Evolutionary conservation across 1,284 basidiomycete genomes (phyloP).

Genomic region (Ganoderma resinaceum): DNA sequence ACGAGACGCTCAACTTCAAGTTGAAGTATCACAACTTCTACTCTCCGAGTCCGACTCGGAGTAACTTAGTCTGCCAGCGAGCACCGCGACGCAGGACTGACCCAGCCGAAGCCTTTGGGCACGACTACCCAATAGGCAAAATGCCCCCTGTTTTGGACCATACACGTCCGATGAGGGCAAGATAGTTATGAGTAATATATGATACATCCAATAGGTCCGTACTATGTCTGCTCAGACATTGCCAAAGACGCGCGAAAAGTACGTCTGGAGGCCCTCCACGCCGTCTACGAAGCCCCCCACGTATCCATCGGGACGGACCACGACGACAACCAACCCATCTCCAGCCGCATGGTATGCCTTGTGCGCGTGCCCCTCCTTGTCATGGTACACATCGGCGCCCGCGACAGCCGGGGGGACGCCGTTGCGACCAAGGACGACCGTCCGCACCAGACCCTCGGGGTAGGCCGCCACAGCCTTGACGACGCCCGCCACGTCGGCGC

Average conservation of each 20-base stretch:
- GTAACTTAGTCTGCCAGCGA: too few species aligned
- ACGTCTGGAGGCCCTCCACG: slow-evolving; percentile 26
- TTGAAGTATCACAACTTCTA: too few species aligned
- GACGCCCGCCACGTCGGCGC: neutral
- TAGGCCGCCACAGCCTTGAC: slow-evolving; percentile 3
- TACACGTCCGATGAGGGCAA: too few species aligned
- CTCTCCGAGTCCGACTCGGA: too few species aligned
- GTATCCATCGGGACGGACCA: slow-evolving; percentile 38
- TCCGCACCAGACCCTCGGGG: slow-evolving; percentile 13
- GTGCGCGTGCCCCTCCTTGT: slow-evolving; percentile 31
- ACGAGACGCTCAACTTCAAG: too few species aligned
- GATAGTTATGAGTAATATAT: too few species aligned
- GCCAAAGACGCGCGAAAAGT: slow-evolving; percentile 23
- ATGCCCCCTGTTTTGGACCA: too few species aligned
- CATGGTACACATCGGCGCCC: slow-evolving; percentile 16
- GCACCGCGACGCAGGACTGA: too few species aligned
- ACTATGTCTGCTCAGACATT: neutral
- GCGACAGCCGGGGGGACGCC: slow-evolving; percentile 7
- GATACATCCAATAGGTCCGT: too few species aligned
- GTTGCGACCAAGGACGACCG: slow-evolving; percentile 20
- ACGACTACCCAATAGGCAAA: too few species aligned
- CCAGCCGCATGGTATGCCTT: slow-evolving; percentile 26
- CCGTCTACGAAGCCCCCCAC: slow-evolving; percentile 33
- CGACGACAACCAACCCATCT: slow-evolving; percentile 20
- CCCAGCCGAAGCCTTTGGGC: too few species aligned